Conservation (phyloP, 164 flowering plant species). For the Stephania japonica region DNA sequence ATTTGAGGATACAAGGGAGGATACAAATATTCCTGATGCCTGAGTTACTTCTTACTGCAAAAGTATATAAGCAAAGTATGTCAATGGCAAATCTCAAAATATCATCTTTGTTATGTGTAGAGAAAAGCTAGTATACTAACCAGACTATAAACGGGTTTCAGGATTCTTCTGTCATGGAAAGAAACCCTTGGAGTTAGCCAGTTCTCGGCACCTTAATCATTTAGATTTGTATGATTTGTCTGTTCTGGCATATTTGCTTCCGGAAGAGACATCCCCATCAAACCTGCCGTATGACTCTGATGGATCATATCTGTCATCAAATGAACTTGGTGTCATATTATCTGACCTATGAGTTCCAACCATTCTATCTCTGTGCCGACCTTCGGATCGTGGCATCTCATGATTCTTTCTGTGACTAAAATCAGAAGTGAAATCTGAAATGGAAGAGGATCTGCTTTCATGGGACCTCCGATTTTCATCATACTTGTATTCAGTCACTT, state of each 20-base stretch:
- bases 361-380: slow-evolving; percentile 21
- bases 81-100: slow-evolving; percentile 22
- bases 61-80: slow-evolving; percentile 27
- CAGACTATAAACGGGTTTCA: background rate
- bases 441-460: slow-evolving; percentile 27
- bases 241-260: slow-evolving; percentile 17
- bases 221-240: slow-evolving; percentile 5
- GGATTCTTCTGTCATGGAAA: slow-evolving; percentile 7
- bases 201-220: slow-evolving; percentile 8
- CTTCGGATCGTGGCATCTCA: slow-evolving; percentile 19
- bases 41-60: slow-evolving; percentile 64
- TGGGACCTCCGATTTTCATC: slow-evolving; percentile 22
- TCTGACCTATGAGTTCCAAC: slow-evolving; percentile 20
- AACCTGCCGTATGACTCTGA: slow-evolving; percentile 29
- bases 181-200: slow-evolving; percentile 4
- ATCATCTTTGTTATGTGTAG: background rate
- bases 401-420: slow-evolving; percentile 19
- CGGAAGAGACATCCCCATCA: slow-evolving; percentile 21
- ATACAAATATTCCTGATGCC: slow-evolving; percentile 66
- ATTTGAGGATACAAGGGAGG: slow-evolving; percentile 85
- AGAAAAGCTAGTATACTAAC: slow-evolving; percentile 25
- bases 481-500: slow-evolving; percentile 20
- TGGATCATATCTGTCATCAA: slow-evolving; percentile 88
- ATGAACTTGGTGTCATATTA: slow-evolving; percentile 18
- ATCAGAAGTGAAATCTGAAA: slow-evolving; percentile 15